These are phyloP conservation scores for Scedosporium boydii DNA, from an alignment of 2,329 filamentous ascomycete genomes.

Conservation along the genomic window DNA sequence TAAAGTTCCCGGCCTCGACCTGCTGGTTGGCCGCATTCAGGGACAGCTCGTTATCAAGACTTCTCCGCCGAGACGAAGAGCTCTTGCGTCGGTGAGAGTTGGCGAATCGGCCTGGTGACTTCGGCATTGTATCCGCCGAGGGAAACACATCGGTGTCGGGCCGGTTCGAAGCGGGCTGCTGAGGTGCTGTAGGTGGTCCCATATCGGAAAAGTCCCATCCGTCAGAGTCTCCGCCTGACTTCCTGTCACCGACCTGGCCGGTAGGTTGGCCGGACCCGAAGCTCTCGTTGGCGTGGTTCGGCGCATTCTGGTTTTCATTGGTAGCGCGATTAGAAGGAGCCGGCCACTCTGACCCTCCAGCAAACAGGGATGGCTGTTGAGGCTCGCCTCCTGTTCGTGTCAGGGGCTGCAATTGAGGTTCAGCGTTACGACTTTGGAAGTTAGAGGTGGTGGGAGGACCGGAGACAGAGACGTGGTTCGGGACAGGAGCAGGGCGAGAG, in stretches of 20 bases:
- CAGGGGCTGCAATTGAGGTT: constrained; percentile 39
- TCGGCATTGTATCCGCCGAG: constrained; percentile 66
- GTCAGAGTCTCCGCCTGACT: constrained; percentile 44
- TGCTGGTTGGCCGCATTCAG: constrained; percentile 42
- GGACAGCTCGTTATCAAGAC: constrained; percentile 55
- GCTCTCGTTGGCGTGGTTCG: constrained; percentile 1
- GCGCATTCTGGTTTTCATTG: neutral
- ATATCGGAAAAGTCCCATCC: constrained; percentile 68
- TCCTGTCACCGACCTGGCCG: constrained; percentile 6
- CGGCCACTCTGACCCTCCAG: constrained; percentile 22
- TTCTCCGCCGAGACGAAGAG: constrained; percentile 58
- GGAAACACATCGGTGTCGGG: constrained; percentile 87
- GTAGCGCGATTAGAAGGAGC: constrained; percentile 13
- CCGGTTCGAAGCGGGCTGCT: constrained; percentile 59
- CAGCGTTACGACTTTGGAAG: constrained; percentile 23
- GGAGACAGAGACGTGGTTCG: constrained; percentile 42
- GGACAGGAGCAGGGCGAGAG: constrained; percentile 14
- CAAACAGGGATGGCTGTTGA: constrained; percentile 28
- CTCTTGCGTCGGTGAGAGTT: constrained; percentile 70
- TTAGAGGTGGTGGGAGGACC: constrained; percentile 14
- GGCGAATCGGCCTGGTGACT: constrained; percentile 64
- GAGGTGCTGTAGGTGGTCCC: neutral
- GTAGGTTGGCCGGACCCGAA: neutral
- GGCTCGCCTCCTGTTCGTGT: constrained; percentile 43
- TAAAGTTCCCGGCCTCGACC: constrained; percentile 70